Evolutionary conservation across 306 rosid species (phyloP).

Genomic region (Trifolium repens): DNA sequence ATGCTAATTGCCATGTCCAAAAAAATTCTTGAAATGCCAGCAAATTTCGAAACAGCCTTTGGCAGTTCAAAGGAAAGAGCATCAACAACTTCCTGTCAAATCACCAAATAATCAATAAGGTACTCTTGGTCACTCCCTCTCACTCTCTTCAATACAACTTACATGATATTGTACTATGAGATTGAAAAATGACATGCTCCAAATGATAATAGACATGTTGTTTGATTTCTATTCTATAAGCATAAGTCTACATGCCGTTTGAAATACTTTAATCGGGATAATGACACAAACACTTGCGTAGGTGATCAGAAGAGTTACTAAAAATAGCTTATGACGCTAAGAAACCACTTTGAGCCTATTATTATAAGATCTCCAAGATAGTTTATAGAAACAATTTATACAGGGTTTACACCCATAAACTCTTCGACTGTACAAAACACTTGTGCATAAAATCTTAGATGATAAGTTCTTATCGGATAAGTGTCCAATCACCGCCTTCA

Average conservation of each 20-base stretch:
- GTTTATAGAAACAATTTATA: neutral
- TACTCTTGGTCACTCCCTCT: neutral
- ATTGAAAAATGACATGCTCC: slow-evolving; percentile 29
- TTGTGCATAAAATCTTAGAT: neutral
- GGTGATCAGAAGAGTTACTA: neutral
- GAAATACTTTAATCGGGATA: neutral
- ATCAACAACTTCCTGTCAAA: slow-evolving; percentile 66
- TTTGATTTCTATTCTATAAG: neutral
- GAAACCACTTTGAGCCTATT: neutral
- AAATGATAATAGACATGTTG: neutral
- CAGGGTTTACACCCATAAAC: neutral
- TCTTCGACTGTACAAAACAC: neutral
- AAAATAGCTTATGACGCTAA: neutral
- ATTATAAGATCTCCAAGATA: neutral
- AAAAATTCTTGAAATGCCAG: slow-evolving; percentile 58
- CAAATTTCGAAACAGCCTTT: slow-evolving; percentile 73
- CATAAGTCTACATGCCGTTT: neutral
- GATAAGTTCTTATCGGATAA: neutral
- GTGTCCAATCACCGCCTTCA: neutral
- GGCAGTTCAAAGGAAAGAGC: slow-evolving; percentile 77
- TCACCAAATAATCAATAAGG: slow-evolving; percentile 12
- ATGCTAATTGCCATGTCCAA: slow-evolving; percentile 61
- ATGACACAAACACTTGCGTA: neutral
- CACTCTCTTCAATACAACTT: slow-evolving; percentile 15
- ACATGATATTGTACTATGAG: neutral